Percentiles rank a stretch among this genome's conserved stretches.
Conservation (phyloP, 495 filamentous ascomycete genomes). For the Lasiosphaeria hispida region DNA sequence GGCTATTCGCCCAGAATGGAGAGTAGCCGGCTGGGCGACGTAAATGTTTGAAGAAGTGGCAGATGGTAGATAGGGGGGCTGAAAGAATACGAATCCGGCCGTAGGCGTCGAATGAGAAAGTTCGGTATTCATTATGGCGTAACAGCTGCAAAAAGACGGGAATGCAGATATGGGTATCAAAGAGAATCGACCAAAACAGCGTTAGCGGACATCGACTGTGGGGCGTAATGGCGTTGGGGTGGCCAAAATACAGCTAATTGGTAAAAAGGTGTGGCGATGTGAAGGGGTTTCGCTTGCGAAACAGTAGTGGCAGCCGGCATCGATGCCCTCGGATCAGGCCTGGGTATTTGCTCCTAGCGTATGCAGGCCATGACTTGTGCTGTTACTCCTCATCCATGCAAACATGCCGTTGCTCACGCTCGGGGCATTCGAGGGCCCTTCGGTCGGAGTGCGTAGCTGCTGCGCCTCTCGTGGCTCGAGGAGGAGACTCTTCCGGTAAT, state of each 20-base stretch:
- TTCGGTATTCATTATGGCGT: slow-evolving; percentile 12
- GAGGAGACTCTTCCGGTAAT: slow-evolving; percentile 81
- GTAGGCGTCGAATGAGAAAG: background rate
- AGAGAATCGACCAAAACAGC: slow-evolving; percentile 12
- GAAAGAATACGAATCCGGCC: background rate
- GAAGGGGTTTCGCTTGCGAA: background rate
- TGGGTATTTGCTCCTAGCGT: slow-evolving; percentile 5
- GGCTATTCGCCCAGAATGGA: too few relatives aligned
- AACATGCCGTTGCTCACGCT: slow-evolving; percentile 28
- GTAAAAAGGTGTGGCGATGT: background rate
- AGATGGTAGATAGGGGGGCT: background rate
- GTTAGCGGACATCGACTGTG: background rate
- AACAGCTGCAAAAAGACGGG: slow-evolving; percentile 10
- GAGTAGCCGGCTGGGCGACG: too few relatives aligned
- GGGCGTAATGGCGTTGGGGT: background rate
- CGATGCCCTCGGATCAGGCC: slow-evolving; percentile 12
- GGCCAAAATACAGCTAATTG: background rate
- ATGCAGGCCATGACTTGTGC: slow-evolving; percentile 14
- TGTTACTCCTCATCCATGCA: slow-evolving; percentile 32
- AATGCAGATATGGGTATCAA: slow-evolving; percentile 22
- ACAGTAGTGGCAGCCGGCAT: background rate
- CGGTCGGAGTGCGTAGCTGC: slow-evolving; percentile 49
- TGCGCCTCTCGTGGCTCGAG: slow-evolving; percentile 77
- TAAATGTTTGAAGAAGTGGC: too few relatives aligned
- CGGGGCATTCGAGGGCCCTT: slow-evolving; percentile 26